Percentiles rank a stretch among this genome's conserved stretches.
Evolutionary conservation across 108 stramenopile species (phyloP).

Genomic region (Skeletonema grethae): DNA sequence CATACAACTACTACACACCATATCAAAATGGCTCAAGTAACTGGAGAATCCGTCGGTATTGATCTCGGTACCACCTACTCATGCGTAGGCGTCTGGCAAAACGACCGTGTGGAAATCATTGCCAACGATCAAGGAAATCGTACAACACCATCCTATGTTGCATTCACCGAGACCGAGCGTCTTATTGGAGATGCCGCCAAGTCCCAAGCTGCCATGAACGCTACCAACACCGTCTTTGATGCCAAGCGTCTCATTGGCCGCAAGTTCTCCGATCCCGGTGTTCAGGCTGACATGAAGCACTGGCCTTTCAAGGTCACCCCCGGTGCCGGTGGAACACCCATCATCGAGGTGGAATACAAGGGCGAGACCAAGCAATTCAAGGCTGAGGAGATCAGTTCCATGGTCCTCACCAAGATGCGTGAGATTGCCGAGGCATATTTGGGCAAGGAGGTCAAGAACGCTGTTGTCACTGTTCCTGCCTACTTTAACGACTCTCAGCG

Average conservation of each 20-base stretch:
- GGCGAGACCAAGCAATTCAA: conserved; percentile 97
- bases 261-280: conserved; percentile 91
- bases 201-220: conserved; percentile 98
- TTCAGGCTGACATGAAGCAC: conserved; percentile 96
- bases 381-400: conserved; percentile 99
- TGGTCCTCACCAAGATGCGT: conserved; percentile 99
- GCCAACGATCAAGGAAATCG: conserved; percentile 68
- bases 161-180: conserved; percentile 98
- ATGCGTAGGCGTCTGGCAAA: conserved; percentile 22
- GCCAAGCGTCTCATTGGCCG: conserved; percentile 99
- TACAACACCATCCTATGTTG: conserved; percentile 99
- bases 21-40: conserved; percentile 34
- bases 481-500: conserved; percentile 99
- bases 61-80: conserved; percentile 96
- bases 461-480: conserved; percentile 99
- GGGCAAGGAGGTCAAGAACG: conserved; percentile 99
- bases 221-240: conserved; percentile 97
- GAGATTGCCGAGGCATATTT: conserved; percentile 99
- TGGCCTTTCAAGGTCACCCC: conserved; percentile 95
- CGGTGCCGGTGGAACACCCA: conserved; percentile 92
- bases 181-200: conserved; percentile 98
- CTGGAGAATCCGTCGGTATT: conserved; percentile 90
- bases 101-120: no score
- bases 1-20: no score
- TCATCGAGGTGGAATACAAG: conserved; percentile 95